Evolutionary conservation across 108 stramenopile species (phyloP).

Genomic region (Fragilariopsis cylindrus): DNA sequence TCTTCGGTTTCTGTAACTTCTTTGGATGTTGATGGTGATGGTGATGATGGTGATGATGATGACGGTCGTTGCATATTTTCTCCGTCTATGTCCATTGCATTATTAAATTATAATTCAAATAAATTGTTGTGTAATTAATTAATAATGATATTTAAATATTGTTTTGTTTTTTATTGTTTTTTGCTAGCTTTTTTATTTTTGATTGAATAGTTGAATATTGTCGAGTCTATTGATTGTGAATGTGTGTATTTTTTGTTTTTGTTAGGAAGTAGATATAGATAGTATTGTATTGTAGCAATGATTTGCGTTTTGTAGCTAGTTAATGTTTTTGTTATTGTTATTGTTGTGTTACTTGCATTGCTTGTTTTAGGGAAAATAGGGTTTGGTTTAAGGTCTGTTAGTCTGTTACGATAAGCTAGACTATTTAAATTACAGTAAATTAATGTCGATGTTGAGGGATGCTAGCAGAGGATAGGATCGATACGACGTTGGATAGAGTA

Average conservation of each 20-base stretch:
- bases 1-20: neutral
- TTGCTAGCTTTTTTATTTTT: neutral
- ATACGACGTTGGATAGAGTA: neutral
- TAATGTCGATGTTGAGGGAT: neutral
- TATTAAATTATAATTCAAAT: constrained; percentile 8
- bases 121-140: neutral
- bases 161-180: neutral
- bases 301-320: neutral
- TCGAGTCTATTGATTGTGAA: no score
- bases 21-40: neutral
- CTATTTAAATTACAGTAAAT: neutral
- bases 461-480: neutral
- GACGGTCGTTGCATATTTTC: neutral
- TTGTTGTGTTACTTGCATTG: constrained; percentile 15
- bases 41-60: neutral
- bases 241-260: no score
- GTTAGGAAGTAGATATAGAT: no score
- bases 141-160: neutral
- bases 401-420: neutral
- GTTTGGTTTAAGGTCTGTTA: neutral
- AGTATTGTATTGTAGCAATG: neutral
- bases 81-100: constrained; percentile 20
- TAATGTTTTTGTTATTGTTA: neutral
- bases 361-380: neutral
- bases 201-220: no score